Evolutionary conservation across 2,329 filamentous ascomycete genomes (phyloP), one percentile per base, ranked within the genome.

Genomic region (Neocucurbitaria cava): DNA sequence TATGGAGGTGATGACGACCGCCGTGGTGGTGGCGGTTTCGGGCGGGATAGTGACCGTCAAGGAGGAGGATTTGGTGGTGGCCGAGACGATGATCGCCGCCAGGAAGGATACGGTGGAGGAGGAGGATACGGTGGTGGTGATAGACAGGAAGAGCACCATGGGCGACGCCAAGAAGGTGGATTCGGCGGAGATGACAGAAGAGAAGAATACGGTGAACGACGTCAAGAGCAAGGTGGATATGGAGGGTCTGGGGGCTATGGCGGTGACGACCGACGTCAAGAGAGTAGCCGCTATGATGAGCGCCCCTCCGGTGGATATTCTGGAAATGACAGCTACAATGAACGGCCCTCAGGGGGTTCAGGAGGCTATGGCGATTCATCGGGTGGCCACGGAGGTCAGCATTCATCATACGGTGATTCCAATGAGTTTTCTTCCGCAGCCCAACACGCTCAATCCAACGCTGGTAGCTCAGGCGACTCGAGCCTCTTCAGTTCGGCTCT

Each of bases 401-500:
- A 77, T 35, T 78, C 75, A 13, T 74, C 74, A 54, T 68, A 75
- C 26, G 74, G 75, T 43, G 63, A 71, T 56, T 76, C 78, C 57
- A 78, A 83, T 59, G 83, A 88, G 62, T 80, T 84, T 68, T 79
- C 77, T 43, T 78, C 79, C 45, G 85, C 85, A 8, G 77, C 80
- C 43, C 72, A 79, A 36, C 83, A 87, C 61, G 87, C 87, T 17
- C 72, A 81, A 24, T 76, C 82, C 50, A 80, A 87, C 63, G 76
- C 83, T 51, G 79, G 79, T n/a, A 69, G 74, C 62, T 77, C 76
- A 23, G 83, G 82, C 30, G 81, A 84, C 59, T 73, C 61, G 38
- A 72, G 63, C 46, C 64, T 89, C 38, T 89, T 89, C 78, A 80
- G 77, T 58, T 78, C 74, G 18, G 86, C 84, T 1, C 71, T 89